These are phyloP conservation scores for Nicotiana knightiana DNA, from an alignment of 257 asterid genomes.

Conservation along the genomic window DNA sequence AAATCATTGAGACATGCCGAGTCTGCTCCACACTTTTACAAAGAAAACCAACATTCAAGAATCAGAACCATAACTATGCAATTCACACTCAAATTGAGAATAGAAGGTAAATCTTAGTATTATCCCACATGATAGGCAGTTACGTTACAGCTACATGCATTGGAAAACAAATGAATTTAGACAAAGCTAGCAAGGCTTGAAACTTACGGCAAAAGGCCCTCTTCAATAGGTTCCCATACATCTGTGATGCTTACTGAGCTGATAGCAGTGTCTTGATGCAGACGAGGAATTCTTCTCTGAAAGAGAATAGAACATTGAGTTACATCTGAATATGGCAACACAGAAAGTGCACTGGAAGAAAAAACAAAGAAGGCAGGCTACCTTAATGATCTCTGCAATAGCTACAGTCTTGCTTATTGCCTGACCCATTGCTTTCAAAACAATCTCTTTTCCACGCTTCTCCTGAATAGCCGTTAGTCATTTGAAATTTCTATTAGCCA, in stretches of 20 bases:
- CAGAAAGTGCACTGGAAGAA: background rate
- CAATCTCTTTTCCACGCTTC: constrained; percentile 68
- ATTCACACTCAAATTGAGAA: background rate
- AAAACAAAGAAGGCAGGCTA: constrained; percentile 2
- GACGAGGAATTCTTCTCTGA: constrained; percentile 73
- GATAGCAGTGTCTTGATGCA: constrained; percentile 86
- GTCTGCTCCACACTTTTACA: constrained; percentile 88
- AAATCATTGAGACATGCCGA: constrained; percentile 93
- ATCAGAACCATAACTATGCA: background rate
- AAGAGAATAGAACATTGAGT: constrained; percentile 9
- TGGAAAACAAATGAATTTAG: background rate
- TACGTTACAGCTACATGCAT: background rate
- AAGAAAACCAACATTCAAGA: constrained; percentile 6
- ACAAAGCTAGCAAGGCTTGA: background rate
- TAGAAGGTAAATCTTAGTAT: background rate
- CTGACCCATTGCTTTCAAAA: constrained; percentile 95
- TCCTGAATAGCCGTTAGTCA: constrained; percentile 38
- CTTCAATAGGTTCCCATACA: constrained; percentile 95
- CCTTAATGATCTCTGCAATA: constrained; percentile 82
- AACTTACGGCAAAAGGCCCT: constrained; percentile 92
- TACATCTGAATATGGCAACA: constrained; percentile 7
- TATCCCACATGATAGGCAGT: background rate
- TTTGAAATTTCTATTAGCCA: background rate
- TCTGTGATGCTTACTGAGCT: constrained; percentile 89
- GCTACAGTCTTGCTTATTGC: constrained; percentile 91